A percentile compares a stretch with the other conserved stretches of the same genome.
These are phyloP conservation scores for Mortierella sp. DNA, from an alignment of 371 early-diverging fungal species.

Conservation along the genomic window DNA sequence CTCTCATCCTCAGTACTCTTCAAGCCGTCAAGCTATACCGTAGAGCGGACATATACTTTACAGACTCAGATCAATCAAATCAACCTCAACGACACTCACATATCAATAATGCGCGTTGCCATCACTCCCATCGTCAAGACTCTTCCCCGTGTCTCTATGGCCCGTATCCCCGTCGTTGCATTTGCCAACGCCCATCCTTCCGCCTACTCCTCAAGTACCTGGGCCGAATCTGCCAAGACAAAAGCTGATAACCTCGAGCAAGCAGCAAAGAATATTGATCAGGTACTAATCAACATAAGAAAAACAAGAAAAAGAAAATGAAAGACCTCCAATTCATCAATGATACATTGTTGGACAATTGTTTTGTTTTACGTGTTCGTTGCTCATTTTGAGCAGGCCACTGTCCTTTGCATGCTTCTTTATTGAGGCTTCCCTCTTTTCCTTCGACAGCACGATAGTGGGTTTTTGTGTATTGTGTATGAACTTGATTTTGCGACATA, in stretches of 20 bases:
- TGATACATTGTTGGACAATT: too few relatives aligned
- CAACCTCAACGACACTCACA: not conserved
- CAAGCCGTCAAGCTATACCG: not conserved
- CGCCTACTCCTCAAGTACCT: constrained; percentile 54
- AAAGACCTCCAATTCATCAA: too few relatives aligned
- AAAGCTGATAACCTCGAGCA: constrained; percentile 43
- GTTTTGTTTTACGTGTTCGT: too few relatives aligned
- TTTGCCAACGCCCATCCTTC: constrained; percentile 49
- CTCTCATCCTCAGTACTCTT: not conserved
- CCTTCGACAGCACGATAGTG: too few relatives aligned
- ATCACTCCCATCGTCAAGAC: constrained; percentile 39
- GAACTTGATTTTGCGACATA: too few relatives aligned
- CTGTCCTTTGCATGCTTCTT: too few relatives aligned
- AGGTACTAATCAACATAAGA: not conserved
- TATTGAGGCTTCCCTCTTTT: too few relatives aligned
- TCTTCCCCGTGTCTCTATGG: constrained; percentile 54
- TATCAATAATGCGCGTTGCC: constrained; percentile 31
- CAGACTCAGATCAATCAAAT: not conserved
- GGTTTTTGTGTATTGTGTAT: too few relatives aligned
- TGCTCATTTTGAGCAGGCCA: too few relatives aligned
- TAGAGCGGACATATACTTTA: not conserved
- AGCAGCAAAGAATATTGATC: constrained; percentile 29
- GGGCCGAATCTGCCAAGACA: constrained; percentile 48
- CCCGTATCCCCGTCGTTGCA: constrained; percentile 51
- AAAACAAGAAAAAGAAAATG: too few relatives aligned